Percentiles rank a stretch among this genome's conserved stretches.
Evolutionary conservation across 805 yeast species (phyloP).

Genomic region (Ogataea nonfermentans): DNA sequence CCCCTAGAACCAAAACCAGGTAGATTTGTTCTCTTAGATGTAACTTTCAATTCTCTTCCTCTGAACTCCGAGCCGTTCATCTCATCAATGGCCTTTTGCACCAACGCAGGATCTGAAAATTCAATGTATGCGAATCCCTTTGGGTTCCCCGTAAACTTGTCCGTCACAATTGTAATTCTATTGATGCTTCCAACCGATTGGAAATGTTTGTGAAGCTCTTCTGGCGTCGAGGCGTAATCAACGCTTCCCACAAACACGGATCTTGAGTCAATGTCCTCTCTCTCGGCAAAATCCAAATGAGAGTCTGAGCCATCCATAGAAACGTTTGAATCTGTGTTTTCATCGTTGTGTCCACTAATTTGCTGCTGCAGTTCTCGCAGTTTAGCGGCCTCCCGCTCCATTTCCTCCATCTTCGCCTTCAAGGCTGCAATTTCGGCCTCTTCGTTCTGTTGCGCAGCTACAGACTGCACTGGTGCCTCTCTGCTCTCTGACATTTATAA

Average conservation of each 20-base stretch:
- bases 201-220: conserved; percentile 75
- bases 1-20: conserved; percentile 63
- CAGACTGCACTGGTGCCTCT: conserved; percentile 3
- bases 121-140: conserved; percentile 88
- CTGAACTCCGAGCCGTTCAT: conserved; percentile 64
- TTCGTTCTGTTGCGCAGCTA: conserved; percentile 7
- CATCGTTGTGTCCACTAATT: conserved; percentile 15
- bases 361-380: conserved; percentile 56
- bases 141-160: conserved; percentile 76
- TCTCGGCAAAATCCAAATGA: conserved; percentile 32
- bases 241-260: conserved; percentile 83
- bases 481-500: conserved; percentile 9
- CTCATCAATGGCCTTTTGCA: conserved; percentile 56
- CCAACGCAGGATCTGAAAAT: conserved; percentile 65
- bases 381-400: conserved; percentile 63
- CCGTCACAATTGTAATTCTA: conserved; percentile 73
- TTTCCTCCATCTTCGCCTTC: conserved; percentile 47
- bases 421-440: conserved; percentile 35
- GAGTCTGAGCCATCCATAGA: conserved; percentile 13
- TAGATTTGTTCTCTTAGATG: conserved; percentile 75
- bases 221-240: conserved; percentile 75
- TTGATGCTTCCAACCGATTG: conserved; percentile 68
- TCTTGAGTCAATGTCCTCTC: conserved; percentile 70
- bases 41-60: conserved; percentile 71
- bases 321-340: conserved; percentile 16